A percentile compares a stretch with the other conserved stretches of the same genome.
These are phyloP conservation scores for Alopecurus myosuroides DNA, from an alignment of 176 grass and related monocot species.

Conservation along the genomic window DNA sequence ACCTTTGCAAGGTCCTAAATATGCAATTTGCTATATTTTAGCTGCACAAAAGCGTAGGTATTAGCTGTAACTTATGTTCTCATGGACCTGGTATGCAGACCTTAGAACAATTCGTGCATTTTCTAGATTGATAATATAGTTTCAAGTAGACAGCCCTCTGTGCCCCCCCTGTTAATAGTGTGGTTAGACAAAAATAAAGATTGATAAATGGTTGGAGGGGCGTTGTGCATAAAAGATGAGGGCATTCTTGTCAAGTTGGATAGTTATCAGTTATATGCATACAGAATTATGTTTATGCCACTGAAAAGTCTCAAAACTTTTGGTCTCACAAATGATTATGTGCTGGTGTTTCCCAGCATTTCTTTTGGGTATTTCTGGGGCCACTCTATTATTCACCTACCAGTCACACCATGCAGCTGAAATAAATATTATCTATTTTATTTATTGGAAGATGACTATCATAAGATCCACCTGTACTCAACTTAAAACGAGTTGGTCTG, in stretches of 20 bases:
- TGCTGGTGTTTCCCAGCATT: neutral
- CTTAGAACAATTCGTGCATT: neutral
- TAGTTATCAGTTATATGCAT: neutral
- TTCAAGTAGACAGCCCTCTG: neutral
- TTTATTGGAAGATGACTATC: slow-evolving; percentile 9
- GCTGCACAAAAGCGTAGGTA: neutral
- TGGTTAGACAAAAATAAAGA: neutral
- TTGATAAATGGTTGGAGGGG: slow-evolving; percentile 7
- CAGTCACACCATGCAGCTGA: slow-evolving; percentile 10
- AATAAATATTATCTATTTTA: slow-evolving; percentile 7
- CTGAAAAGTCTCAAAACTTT: slow-evolving; percentile 2
- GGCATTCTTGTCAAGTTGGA: slow-evolving; percentile 1
- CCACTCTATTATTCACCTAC: slow-evolving; percentile 7
- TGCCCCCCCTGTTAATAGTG: slow-evolving; percentile 5
- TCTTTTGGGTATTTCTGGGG: neutral
- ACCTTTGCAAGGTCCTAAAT: neutral
- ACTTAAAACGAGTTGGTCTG: slow-evolving; percentile 21
- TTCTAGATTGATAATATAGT: slow-evolving; percentile 6
- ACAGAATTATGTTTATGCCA: neutral
- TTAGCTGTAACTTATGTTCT: neutral
- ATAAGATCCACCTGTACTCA: slow-evolving; percentile 4
- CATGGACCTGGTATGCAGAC: neutral
- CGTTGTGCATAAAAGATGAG: neutral
- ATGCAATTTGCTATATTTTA: slow-evolving; percentile 7
- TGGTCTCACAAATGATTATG: neutral